Conservation (phyloP, 495 filamentous ascomycete species). For the Achaetomiella virescens region DNA sequence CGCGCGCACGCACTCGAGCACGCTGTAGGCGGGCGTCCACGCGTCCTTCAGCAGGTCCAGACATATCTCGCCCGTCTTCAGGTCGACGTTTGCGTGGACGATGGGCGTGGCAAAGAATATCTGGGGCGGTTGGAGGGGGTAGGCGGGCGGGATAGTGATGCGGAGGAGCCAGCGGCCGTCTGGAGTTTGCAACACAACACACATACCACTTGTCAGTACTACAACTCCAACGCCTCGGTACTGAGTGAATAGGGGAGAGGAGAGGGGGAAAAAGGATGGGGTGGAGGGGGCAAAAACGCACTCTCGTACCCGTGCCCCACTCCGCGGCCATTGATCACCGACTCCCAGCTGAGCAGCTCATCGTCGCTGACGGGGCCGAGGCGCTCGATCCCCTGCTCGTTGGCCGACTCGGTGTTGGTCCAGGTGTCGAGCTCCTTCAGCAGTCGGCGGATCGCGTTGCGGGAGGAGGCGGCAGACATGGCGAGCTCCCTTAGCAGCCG, state of each 20-base stretch:
- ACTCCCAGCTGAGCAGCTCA: constrained; percentile 69
- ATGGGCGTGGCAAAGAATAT: constrained; percentile 75
- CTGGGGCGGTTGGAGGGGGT: constrained; percentile 69
- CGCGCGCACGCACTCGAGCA: constrained; percentile 68
- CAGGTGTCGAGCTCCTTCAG: constrained; percentile 39
- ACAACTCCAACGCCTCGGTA: too few relatives aligned
- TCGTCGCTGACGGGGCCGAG: constrained; percentile 65
- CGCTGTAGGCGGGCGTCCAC: constrained; percentile 81
- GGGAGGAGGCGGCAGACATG: constrained; percentile 6
- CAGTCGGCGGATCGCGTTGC: constrained; percentile 38
- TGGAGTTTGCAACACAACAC: constrained; percentile 25
- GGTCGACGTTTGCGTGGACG: constrained; percentile 79
- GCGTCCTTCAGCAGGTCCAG: constrained; percentile 75
- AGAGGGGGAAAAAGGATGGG: background rate
- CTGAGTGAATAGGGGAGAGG: background rate
- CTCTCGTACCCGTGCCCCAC: constrained; percentile 64
- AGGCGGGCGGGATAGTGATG: constrained; percentile 69
- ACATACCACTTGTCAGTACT: too few relatives aligned
- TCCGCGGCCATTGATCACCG: constrained; percentile 66
- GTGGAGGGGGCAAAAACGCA: constrained; percentile 24
- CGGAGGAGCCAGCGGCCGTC: constrained; percentile 78
- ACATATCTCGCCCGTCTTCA: constrained; percentile 85
- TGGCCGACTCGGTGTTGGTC: constrained; percentile 30
- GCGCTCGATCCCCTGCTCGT: constrained; percentile 45
- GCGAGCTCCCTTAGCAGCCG: background rate